Evolutionary conservation across 2,329 filamentous ascomycete genomes (phyloP), one percentile per base, ranked within the genome.

Genomic region (Exophiala sideris): DNA sequence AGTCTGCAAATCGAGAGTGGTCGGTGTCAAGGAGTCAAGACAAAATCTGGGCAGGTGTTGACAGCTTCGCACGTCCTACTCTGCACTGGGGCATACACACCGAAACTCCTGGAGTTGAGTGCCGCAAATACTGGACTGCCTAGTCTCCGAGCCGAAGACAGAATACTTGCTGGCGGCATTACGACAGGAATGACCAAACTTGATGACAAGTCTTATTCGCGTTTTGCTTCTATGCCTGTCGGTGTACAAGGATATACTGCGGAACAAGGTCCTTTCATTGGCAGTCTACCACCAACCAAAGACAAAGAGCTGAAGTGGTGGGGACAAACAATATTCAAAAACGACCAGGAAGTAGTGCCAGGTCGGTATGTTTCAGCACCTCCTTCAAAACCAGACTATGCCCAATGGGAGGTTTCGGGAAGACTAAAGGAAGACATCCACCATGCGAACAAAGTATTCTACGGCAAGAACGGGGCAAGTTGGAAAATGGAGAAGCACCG

Each of bases 401-500:
- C 73, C 5, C 83, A 87, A 63, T 87, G 84, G 83, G 74, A 82
- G 21, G 80, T 86, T 62, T 62, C 83, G 0, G 70, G 69, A 1
- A 68, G 70, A 16, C 72, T 86, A 8, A 81, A 83, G 65, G 70
- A 80, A 39, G 83, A 86, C 56, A 81, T 86, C 36, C 66, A 74
- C n/a, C 70, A 80, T 41, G 77, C 81, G 2, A 80, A 79, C 52
- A 70, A 77, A 42, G 73, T 80, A 1, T 85, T 84, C 59, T 86
- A 84, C 60, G 84, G 83, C 7, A 74, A 76, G 45, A 77, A 78
- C 16, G 77, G 78, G 32, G 75, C 73, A 10, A 65, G 70, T 40
- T 85, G 80, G 82, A 77, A 80, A 58, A 77, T 84, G 68, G 78
- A 79, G 52, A 81, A 84, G 64, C 79, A 85, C 64, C 77, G 84